Conservation (phyloP, 208 protist genomes). For the Borovskyia barvae region DNA sequence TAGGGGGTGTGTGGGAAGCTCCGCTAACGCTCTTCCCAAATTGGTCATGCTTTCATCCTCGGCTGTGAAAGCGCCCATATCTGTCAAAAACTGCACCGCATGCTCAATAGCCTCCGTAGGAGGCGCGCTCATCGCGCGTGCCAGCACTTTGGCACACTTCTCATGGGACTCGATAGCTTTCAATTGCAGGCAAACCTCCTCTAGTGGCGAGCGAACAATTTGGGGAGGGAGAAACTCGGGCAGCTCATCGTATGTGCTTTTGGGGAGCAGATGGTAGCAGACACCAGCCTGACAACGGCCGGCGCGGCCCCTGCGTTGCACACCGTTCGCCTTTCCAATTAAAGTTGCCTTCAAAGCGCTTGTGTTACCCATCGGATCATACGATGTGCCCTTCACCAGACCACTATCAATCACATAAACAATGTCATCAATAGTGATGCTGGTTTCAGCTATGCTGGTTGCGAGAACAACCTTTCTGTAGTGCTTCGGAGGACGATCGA, state of each 20-base stretch:
- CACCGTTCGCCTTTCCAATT: slow-evolving; percentile 82
- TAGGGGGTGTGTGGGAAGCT: slow-evolving; percentile 85
- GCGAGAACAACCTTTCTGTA: slow-evolving; percentile 93
- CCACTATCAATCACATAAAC: slow-evolving; percentile 96
- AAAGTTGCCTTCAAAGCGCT: slow-evolving; percentile 68
- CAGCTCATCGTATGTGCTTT: slow-evolving; percentile 63
- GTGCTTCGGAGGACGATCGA: slow-evolving; percentile 70
- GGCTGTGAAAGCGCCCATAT: slow-evolving; percentile 82
- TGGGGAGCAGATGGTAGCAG: slow-evolving; percentile 83
- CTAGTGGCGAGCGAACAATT: slow-evolving; percentile 89
- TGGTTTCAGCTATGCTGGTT: slow-evolving; percentile 97
- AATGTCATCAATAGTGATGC: slow-evolving; percentile 96
- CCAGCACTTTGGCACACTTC: slow-evolving; percentile 68
- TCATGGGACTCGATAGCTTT: slow-evolving; percentile 84
- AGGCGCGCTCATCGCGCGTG: slow-evolving; percentile 73
- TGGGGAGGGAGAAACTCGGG: slow-evolving; percentile 92
- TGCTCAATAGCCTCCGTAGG: slow-evolving; percentile 51
- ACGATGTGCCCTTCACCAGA: slow-evolving; percentile 90
- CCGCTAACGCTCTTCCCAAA: slow-evolving; percentile 75
- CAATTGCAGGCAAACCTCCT: slow-evolving; percentile 86
- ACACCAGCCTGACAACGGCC: slow-evolving; percentile 84
- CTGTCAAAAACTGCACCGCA: slow-evolving; percentile 77
- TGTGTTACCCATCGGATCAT: slow-evolving; percentile 79
- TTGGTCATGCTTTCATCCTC: slow-evolving; percentile 73
- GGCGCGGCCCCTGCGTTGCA: slow-evolving; percentile 92